Base-by-base conservation (phyloP, 1,284 basidiomycete genomes). In the Coriolopsis trogii region DNA sequence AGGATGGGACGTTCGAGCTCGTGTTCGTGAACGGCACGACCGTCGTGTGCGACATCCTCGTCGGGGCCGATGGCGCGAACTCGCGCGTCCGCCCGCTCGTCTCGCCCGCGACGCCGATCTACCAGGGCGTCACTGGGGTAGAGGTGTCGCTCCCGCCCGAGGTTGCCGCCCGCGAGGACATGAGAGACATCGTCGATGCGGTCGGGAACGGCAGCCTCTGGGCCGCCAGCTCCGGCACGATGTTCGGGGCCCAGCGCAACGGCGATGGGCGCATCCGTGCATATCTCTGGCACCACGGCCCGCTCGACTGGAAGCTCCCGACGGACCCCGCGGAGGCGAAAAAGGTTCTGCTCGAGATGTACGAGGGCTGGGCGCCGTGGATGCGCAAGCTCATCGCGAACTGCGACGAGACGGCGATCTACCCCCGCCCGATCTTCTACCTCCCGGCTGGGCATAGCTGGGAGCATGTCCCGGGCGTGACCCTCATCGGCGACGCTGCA, bases 1-100 rank as follows among this genome's bases (percentile, higher is more conserved):
- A n/a, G 4, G 21, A 30, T 24, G 49, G 49, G 18, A 23, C 30
- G 28, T 49, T 49, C 39, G 54, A 51, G 34, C 42, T 56, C 13
- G 43, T 48, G 6, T 56, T 56, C 51, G 36, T 44, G 5, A 56
- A 53, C 41, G 55, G 55, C 18, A 4, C 36, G 18, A 24, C 28
- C 12, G 28, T 37, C 7, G 30, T 41, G 1, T 45, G 36, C 20
- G 55, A 47, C 40, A 18, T 75, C 36, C 63, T 79, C 21, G 62
- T 79, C 20, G 78, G 77, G 15, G 77, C 78, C 12, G 78, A 79
- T 49, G 77, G 78, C 9, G 66, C 75, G 6, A 77, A 73, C 69
- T 77, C 75, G 16, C 64, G 64, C 46, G 64, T 75, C n/a, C 71
- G 76, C 29, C 61, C 65, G 3, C 61, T 76, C 34, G 31, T 58